Evolutionary conservation across 305 asterid species (phyloP), one percentile per base, ranked within the genome.

Genomic region (Lippia alba): DNA sequence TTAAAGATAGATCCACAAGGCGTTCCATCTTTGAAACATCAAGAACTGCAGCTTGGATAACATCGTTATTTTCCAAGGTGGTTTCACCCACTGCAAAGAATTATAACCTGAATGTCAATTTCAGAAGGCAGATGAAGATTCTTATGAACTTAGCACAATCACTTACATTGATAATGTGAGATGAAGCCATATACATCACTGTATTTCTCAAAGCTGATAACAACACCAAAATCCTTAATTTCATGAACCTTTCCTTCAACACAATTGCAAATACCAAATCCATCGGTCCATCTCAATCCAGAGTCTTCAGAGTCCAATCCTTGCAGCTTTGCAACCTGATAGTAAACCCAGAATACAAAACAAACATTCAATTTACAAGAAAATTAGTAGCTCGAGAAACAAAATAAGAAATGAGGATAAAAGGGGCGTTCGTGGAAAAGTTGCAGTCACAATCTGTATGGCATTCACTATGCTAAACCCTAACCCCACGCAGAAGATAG

Each of bases 11-110:
- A 79, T 94, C 99, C 73, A 94, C 92, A 40, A 94, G 91, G 76
- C 90, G 92, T 33, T 91, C 99, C 68, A 83, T 83, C 88, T 77
- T 90, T 36, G 97, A 90, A 81, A 91, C 85, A 81, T 94, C 99
- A 69, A 94, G 96, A 80, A 94, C 92, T 45, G 87, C 82, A 72
- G 96, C 96, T 66, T 53, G 82, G 63, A 94, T 74, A 76, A 83
- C 80, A 62, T 91, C 80, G 76, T 88, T 86, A 44, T 64, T 71
- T 61, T 86, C 89, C 81, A 86, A 40, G 24, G 70, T 69, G 72
- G 78, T 72, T 63, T 84, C 96, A 70, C 85, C 87, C 86, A 90
- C 99, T 94, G 91, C 72, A 83, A 79, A 71, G 45, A 71, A 70
- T 24, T 50, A 58, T 57, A 48, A 62, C 45, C 54, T 63, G 15